phyloP scores from a whole-genome alignment of 1,284 basidiomycete species.

The Malassezia pachydermatis region DNA sequence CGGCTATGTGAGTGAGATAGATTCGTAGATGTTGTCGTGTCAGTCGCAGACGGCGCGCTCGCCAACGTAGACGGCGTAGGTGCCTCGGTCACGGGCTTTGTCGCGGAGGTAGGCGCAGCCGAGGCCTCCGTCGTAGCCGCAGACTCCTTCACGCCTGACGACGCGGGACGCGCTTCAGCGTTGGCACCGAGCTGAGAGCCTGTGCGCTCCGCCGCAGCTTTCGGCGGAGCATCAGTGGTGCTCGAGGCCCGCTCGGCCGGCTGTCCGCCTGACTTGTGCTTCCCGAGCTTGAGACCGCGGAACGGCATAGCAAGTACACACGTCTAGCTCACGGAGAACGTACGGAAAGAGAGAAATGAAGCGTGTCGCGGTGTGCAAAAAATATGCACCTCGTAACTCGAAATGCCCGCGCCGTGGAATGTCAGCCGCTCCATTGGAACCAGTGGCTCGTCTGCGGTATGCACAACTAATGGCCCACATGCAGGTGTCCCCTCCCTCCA shows the following conservation, averaged over 20 bases:
- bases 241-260: too few species aligned
- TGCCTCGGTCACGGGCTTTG: not conserved
- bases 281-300: not conserved
- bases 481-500: too few species aligned
- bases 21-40: too few species aligned
- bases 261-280: not conserved
- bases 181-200: too few species aligned
- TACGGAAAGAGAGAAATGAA: not conserved
- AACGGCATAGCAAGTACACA: not conserved
- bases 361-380: not conserved
- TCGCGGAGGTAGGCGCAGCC: not conserved
- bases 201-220: too few species aligned
- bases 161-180: too few species aligned
- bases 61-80: not conserved
- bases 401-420: not conserved
- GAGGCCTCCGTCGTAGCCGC: not conserved
- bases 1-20: constrained; percentile 1
- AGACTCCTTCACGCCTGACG: not conserved
- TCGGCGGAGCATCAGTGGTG: too few species aligned
- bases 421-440: too few species aligned
- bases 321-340: not conserved
- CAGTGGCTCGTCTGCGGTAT: too few species aligned
- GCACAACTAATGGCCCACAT: too few species aligned
- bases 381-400: not conserved
- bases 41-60: too few species aligned